Base-by-base conservation (phyloP, 2,329 filamentous ascomycete genomes). In the Rhynchosporium graminicola region DNA sequence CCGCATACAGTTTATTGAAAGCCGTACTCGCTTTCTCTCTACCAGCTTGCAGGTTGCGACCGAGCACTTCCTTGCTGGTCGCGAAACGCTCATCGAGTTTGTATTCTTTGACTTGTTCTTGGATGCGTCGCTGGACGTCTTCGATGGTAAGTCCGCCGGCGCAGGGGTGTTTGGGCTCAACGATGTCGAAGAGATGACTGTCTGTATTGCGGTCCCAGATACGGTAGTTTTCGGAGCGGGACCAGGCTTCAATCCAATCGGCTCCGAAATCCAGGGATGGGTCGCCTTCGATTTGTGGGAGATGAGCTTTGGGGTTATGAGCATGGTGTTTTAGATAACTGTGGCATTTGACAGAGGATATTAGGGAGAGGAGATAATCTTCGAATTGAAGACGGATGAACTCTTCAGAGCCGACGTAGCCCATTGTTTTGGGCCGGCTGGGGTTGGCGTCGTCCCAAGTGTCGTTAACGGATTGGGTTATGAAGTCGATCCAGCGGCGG, bases 351-450 rank as follows among this genome's bases (percentile, higher is more conserved):
- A 93, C 89, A 0, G 91, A 87, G 0, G 93, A 91, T 48, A 98
- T 85, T 65, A 99, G 83, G 0, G 92, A 91, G 29, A 98, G 83
- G 5, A 99, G 83, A 73, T 99, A 99, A 72, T 97, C 93, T 77
- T 99, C 95, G 66, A 99, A 99, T 72, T 98, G 94, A 46, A 97
- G 85, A 36, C 95, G 87, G 70, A 99, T 99, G 72, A 97, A 97
- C 74, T 98, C 95, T 77, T 99, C 95, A 66, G 92, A 97, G 36
- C 95, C 95, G 43, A 92, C 87, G 72, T 97, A 99, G 36, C 93
- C 93, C 80, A 97, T 88, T 2, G 92, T 96, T 72, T 92, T 97
- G n/a, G 95, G 95, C 54, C 91, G 84, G 65, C 87, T 86, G 0
- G 95, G 95, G 72, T 98, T 94, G 4, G 87, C 80, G 47, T 97